These are phyloP conservation scores for Yamadazyma trypodendri DNA, from an alignment of 1,139 yeast genomes.

Conservation along the genomic window DNA sequence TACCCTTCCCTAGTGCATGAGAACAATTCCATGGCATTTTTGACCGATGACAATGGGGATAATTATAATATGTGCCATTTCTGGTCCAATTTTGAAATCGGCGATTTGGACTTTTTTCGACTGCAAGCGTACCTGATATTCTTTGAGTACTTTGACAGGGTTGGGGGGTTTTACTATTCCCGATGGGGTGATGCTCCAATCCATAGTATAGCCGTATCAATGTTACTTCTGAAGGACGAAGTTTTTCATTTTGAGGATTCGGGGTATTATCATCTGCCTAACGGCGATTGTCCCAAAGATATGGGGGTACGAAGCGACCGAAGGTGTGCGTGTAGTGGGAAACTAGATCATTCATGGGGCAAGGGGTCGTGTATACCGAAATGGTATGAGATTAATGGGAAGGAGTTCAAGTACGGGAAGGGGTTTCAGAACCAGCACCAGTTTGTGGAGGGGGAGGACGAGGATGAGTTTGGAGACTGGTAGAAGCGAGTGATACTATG, in stretches of 20 bases:
- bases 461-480: slow-evolving; percentile 12
- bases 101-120: slow-evolving; percentile 26
- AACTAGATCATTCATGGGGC: slow-evolving; percentile 21
- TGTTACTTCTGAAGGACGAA: slow-evolving; percentile 22
- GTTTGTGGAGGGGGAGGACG: slow-evolving; percentile 11
- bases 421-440: slow-evolving; percentile 17
- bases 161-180: slow-evolving; percentile 40
- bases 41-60: slow-evolving; percentile 20
- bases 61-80: slow-evolving; percentile 39
- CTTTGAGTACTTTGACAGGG: slow-evolving; percentile 27
- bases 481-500: slow-evolving; percentile 3
- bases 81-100: slow-evolving; percentile 42
- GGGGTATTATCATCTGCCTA: slow-evolving; percentile 38
- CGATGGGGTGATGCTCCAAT: slow-evolving; percentile 47
- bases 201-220: slow-evolving; percentile 30
- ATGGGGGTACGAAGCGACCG: slow-evolving; percentile 15
- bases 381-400: slow-evolving; percentile 20
- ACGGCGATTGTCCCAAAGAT: slow-evolving; percentile 32
- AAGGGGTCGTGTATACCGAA: slow-evolving; percentile 19
- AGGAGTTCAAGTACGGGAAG: slow-evolving; percentile 14
- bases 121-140: slow-evolving; percentile 21
- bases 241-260: slow-evolving; percentile 32
- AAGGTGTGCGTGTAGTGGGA: slow-evolving; percentile 25
- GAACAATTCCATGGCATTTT: slow-evolving; percentile 8
- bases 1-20: slow-evolving; percentile 10